Conservation (phyloP, 139 green algal species). For the Volvox africanus region DNA sequence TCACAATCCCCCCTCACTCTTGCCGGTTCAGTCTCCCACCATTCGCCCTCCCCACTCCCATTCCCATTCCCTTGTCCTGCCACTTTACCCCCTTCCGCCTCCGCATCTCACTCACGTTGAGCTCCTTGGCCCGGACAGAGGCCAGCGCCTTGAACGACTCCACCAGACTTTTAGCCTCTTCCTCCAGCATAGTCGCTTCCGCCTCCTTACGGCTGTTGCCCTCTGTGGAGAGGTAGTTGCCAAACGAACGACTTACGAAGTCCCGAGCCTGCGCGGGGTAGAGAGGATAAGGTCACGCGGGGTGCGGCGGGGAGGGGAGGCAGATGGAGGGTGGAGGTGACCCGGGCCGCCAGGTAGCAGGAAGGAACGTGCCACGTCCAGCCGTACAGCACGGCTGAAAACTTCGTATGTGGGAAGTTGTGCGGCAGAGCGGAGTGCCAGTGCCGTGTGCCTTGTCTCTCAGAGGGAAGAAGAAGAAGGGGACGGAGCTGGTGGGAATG, state of each 20-base stretch:
- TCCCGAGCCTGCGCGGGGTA: constrained; percentile 53
- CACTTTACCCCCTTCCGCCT: too few relatives aligned
- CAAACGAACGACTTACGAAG: constrained; percentile 84
- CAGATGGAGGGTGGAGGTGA: too few relatives aligned
- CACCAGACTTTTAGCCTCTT: constrained; percentile 45
- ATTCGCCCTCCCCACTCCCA: background rate
- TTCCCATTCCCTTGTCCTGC: too few relatives aligned
- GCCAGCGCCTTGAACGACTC: constrained; percentile 40
- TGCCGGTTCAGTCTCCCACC: background rate
- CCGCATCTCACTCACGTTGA: constrained; percentile 45
- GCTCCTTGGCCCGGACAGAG: constrained; percentile 26
- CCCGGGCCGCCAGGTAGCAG: too few relatives aligned
- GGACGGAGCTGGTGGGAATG: too few relatives aligned
- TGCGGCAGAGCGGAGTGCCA: too few relatives aligned
- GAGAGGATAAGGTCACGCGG: background rate
- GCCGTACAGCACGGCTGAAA: too few relatives aligned
- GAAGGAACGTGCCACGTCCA: too few relatives aligned
- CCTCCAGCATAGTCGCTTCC: constrained; percentile 49
- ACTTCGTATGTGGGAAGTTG: too few relatives aligned
- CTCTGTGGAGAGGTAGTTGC: constrained; percentile 57
- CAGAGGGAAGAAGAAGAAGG: too few relatives aligned
- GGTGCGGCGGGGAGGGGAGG: background rate
- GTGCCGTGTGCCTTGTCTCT: too few relatives aligned
- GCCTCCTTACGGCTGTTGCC: constrained; percentile 14
- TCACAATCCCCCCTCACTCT: background rate